Evolutionary conservation across 2,329 filamentous ascomycete species (phyloP).

Genomic region (Peltaster fructicola): DNA sequence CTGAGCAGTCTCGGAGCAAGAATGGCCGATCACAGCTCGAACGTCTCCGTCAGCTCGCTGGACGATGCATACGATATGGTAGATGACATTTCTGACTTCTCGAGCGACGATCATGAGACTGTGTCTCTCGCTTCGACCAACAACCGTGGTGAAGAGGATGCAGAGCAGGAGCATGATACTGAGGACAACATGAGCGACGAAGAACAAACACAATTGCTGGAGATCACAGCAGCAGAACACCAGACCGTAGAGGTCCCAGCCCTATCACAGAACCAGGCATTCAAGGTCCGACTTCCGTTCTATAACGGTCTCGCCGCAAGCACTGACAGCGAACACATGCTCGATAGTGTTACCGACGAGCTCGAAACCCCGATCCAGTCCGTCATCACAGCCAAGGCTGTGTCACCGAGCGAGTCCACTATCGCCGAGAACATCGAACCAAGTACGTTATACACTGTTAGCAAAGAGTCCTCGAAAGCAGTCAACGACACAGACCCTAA

Average conservation of each 20-base stretch:
- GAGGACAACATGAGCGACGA: constrained; percentile 6
- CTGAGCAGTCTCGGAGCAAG: constrained; percentile 12
- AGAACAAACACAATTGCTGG: constrained; percentile 5
- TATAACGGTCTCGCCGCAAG: neutral
- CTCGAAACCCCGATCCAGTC: too few species aligned
- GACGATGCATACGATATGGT: constrained; percentile 17
- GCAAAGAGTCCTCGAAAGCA: too few species aligned
- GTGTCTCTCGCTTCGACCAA: constrained; percentile 15
- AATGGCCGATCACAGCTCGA: constrained; percentile 9
- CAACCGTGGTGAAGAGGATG: constrained; percentile 6
- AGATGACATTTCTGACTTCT: constrained; percentile 16
- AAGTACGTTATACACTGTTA: too few species aligned
- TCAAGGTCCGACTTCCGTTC: neutral
- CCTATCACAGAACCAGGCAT: neutral
- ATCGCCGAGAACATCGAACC: too few species aligned
- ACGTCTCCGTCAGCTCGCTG: constrained; percentile 8
- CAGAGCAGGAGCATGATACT: constrained; percentile 8
- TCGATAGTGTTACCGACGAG: too few species aligned
- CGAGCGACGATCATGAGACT: constrained; percentile 16
- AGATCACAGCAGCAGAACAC: too few species aligned
- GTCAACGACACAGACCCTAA: too few species aligned
- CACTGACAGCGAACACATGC: neutral
- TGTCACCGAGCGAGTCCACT: too few species aligned
- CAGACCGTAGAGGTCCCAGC: too few species aligned
- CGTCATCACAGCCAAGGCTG: too few species aligned